Conservation (phyloP, 495 filamentous ascomycete species). For the Aspergillus avenaceus region DNA sequence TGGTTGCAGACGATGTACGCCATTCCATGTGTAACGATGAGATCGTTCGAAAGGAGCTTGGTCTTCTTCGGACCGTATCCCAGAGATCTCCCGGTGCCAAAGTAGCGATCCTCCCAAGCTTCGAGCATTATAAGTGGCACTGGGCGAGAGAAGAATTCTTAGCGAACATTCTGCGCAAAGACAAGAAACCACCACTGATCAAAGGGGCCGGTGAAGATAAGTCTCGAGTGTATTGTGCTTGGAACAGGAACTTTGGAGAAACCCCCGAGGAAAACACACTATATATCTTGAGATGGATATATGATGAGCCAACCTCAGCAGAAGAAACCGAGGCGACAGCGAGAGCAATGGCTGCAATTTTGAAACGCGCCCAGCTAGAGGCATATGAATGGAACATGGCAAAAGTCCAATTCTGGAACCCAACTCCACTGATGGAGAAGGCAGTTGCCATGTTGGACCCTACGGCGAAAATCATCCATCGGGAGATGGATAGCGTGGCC, state of each 20-base stretch:
- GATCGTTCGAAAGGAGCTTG: constrained; percentile 28
- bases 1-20: constrained; percentile 28
- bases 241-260: constrained; percentile 69
- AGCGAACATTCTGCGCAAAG: constrained; percentile 43
- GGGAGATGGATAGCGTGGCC: constrained; percentile 60
- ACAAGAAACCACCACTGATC: constrained; percentile 43
- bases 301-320: constrained; percentile 50
- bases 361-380: constrained; percentile 51
- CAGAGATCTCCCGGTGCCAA: constrained; percentile 27
- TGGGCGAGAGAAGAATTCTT: constrained; percentile 84
- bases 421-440: constrained; percentile 48
- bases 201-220: constrained; percentile 64
- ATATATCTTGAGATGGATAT: constrained; percentile 72
- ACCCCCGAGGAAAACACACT: constrained; percentile 60
- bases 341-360: constrained; percentile 46
- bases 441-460: constrained; percentile 56
- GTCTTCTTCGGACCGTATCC: constrained; percentile 29
- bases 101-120: constrained; percentile 69
- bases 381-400: constrained; percentile 56
- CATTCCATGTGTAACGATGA: constrained; percentile 31
- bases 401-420: constrained; percentile 63
- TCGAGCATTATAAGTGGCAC: constrained; percentile 77
- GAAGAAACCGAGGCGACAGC: constrained; percentile 34
- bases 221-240: constrained; percentile 69
- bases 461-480: constrained; percentile 46